These are phyloP conservation scores for Pholiota microspora DNA, from an alignment of 768 basidiomycete species.

Conservation along the genomic window DNA sequence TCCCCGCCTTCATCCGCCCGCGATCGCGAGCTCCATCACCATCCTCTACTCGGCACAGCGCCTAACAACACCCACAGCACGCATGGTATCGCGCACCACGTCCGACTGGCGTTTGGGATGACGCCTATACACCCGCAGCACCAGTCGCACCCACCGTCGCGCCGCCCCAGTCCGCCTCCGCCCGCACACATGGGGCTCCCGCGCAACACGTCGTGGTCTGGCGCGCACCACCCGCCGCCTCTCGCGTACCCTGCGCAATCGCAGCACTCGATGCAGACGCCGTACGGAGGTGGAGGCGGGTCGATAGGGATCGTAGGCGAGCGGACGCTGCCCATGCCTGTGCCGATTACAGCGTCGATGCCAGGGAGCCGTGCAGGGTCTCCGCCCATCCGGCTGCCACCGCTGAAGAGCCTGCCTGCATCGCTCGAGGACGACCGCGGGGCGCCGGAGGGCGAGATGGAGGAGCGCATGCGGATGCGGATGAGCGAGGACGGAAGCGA, in stretches of 20 bases:
- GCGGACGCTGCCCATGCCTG: constrained; percentile 5
- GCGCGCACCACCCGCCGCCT: constrained; percentile 9
- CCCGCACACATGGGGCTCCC: constrained; percentile 11
- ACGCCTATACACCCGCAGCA: constrained; percentile 62
- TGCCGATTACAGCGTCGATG: constrained; percentile 26
- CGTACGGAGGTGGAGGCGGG: constrained; percentile 1
- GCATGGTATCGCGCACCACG: constrained; percentile 65
- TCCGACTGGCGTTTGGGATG: constrained; percentile 89
- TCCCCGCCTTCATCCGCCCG: constrained; percentile 21
- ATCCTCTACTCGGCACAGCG: constrained; percentile 23
- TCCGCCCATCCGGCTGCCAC: constrained; percentile 72
- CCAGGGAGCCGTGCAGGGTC: constrained; percentile 64
- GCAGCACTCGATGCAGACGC: constrained; percentile 18
- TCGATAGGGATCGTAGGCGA: neutral
- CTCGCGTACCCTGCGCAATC: constrained; percentile 3
- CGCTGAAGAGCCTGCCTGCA: constrained; percentile 45
- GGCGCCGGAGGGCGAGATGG: constrained; percentile 13
- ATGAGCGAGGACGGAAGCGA: constrained; percentile 9
- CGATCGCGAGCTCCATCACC: constrained; percentile 18
- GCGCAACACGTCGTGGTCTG: constrained; percentile 23
- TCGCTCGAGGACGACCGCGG: constrained; percentile 3
- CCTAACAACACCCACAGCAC: constrained; percentile 27
- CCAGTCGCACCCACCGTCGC: constrained; percentile 29
- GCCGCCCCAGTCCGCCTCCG: constrained; percentile 34
- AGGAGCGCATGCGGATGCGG: constrained; percentile 14